Conservation (phyloP, 1,139 yeast genomes). For the Diutina neorugosa region DNA sequence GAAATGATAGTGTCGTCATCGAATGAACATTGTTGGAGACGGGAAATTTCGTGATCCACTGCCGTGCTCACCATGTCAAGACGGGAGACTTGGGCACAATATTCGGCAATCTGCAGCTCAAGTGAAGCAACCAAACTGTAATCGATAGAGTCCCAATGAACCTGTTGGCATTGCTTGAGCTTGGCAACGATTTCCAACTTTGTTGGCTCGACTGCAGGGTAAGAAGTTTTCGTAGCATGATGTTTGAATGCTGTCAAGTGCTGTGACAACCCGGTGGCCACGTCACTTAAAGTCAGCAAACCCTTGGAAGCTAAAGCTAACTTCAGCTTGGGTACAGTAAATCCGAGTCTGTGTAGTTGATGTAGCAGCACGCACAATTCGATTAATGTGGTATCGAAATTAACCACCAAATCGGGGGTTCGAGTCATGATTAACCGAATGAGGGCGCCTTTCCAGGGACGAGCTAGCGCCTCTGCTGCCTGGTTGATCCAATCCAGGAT, state of each 20-base stretch:
- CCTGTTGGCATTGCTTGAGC: neutral
- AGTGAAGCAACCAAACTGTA: neutral
- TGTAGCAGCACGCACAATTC: slow-evolving; percentile 16
- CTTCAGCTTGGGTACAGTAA: slow-evolving; percentile 38
- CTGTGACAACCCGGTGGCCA: slow-evolving; percentile 45
- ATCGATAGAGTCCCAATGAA: neutral
- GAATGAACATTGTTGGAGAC: neutral
- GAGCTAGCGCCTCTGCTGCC: slow-evolving; percentile 7
- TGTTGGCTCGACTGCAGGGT: slow-evolving; percentile 25
- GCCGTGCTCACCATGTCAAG: neutral
- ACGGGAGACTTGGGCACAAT: neutral
- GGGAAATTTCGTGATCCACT: neutral
- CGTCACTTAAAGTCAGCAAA: slow-evolving; percentile 39
- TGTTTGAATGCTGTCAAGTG: slow-evolving; percentile 19
- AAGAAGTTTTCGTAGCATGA: slow-evolving; percentile 8
- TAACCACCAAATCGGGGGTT: slow-evolving; percentile 15
- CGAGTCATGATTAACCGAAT: neutral
- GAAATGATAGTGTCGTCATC: neutral
- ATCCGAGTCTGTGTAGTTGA: slow-evolving; percentile 34
- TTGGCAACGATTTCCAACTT: slow-evolving; percentile 18
- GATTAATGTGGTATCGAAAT: slow-evolving; percentile 53
- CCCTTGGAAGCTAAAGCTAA: slow-evolving; percentile 28
- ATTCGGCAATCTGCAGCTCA: neutral
- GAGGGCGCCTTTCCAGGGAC: slow-evolving; percentile 7
- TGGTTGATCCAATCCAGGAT: slow-evolving; percentile 37